These are phyloP conservation scores for Neospora caninum DNA, from an alignment of 169 alveolate genomes.

Conservation along the genomic window DNA sequence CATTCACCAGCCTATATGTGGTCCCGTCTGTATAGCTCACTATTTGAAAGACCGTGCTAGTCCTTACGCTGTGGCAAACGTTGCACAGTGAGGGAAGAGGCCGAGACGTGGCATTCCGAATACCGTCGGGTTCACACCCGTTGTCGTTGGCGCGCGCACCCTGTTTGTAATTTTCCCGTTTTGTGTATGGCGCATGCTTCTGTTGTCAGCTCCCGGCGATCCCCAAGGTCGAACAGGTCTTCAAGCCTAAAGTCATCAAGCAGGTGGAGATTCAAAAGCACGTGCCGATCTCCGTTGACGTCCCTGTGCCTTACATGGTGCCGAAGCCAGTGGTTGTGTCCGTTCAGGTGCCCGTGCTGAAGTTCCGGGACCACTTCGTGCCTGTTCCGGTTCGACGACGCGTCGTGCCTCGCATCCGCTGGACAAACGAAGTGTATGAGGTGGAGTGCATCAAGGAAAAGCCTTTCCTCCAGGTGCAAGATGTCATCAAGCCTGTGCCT, in stretches of 20 bases:
- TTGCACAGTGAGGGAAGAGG: too few species aligned
- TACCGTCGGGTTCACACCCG: too few species aligned
- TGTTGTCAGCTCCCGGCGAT: background rate
- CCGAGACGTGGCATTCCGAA: too few species aligned
- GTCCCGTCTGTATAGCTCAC: background rate
- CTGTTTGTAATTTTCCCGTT: too few species aligned
- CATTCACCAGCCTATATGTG: background rate
- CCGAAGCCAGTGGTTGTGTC: slow-evolving; percentile 88
- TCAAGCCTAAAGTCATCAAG: slow-evolving; percentile 79
- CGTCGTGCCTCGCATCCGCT: slow-evolving; percentile 83
- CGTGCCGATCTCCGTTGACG: slow-evolving; percentile 85
- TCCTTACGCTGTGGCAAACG: too few species aligned
- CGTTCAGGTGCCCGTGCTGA: slow-evolving; percentile 86
- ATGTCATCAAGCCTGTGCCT: slow-evolving; percentile 84
- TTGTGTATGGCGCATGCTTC: too few species aligned
- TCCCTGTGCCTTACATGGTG: slow-evolving; percentile 88
- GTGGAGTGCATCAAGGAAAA: slow-evolving; percentile 86
- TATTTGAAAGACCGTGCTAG: too few species aligned
- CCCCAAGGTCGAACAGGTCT: slow-evolving; percentile 76
- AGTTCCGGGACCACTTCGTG: slow-evolving; percentile 85
- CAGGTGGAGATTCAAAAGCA: slow-evolving; percentile 79
- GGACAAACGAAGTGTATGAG: slow-evolving; percentile 86
- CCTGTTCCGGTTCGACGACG: slow-evolving; percentile 87
- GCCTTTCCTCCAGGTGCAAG: slow-evolving; percentile 83
- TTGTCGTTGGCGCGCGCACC: too few species aligned